phyloP scores from a whole-genome alignment of 1,284 basidiomycete genomes.

The Rugiboletus extremiorientalis region DNA sequence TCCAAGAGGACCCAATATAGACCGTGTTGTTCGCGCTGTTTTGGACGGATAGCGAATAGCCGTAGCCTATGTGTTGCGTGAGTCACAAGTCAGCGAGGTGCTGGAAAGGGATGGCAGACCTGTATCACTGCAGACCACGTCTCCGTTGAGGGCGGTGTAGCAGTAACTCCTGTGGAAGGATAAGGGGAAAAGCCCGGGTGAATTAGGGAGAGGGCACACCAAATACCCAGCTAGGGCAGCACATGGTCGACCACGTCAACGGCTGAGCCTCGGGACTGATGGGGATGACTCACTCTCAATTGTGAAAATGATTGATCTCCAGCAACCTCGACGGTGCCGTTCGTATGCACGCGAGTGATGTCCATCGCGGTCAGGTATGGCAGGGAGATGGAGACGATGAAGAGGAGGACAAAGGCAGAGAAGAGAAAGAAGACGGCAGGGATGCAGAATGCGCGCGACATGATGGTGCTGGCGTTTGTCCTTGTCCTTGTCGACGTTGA shows the following conservation, averaged over 20 bases:
- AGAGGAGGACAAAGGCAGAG: constrained; percentile 60
- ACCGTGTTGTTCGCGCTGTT: constrained; percentile 30
- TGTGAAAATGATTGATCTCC: constrained; percentile 40
- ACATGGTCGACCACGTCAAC: constrained; percentile 14
- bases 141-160: constrained; percentile 14
- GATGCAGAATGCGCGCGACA: constrained; percentile 61
- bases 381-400: constrained; percentile 68
- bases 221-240: constrained; percentile 28
- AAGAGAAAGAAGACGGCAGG: constrained; percentile 63
- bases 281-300: constrained; percentile 51
- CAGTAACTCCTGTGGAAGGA: constrained; percentile 27
- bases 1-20: constrained; percentile 59
- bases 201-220: constrained; percentile 15
- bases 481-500: constrained; percentile 3
- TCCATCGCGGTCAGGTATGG: constrained; percentile 66
- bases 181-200: constrained; percentile 3
- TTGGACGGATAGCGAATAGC: constrained; percentile 47
- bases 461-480: constrained; percentile 18
- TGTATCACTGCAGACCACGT: constrained; percentile 16
- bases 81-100: constrained; percentile 1
- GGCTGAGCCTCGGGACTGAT: not conserved
- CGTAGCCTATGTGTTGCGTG: constrained; percentile 41
- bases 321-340: constrained; percentile 30
- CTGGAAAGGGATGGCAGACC: constrained; percentile 19
- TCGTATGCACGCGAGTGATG: constrained; percentile 56